These are phyloP conservation scores for Senecio squalidus DNA, from an alignment of 140 eudicot genomes.

Conservation along the genomic window DNA sequence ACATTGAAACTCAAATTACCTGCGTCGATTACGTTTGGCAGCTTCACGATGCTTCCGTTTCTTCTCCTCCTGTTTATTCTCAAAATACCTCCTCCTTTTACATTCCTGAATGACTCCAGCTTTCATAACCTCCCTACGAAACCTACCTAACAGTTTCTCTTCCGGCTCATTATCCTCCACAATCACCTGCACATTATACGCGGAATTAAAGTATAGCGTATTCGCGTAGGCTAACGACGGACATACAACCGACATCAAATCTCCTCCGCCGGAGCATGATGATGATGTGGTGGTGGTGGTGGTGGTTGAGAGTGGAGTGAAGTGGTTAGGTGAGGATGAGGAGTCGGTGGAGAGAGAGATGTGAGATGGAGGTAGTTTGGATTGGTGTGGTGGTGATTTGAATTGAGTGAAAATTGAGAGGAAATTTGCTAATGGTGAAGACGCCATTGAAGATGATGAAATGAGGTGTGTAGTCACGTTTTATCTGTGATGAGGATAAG, in stretches of 20 bases:
- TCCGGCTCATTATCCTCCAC: slow-evolving; percentile 85
- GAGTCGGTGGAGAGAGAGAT: slow-evolving; percentile 31
- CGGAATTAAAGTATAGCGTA: slow-evolving; percentile 56
- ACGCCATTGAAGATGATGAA: slow-evolving; percentile 32
- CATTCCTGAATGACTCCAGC: slow-evolving; percentile 83
- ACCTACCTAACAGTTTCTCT: slow-evolving; percentile 61
- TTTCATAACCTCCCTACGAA: slow-evolving; percentile 80
- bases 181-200: slow-evolving; percentile 75
- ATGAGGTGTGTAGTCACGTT: not conserved
- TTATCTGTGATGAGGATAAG: not conserved
- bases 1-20: too few species aligned
- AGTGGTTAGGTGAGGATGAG: slow-evolving; percentile 1
- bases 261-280: slow-evolving; percentile 27
- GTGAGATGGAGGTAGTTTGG: slow-evolving; percentile 33
- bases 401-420: slow-evolving; percentile 60
- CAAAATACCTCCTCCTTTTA: slow-evolving; percentile 61
- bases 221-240: slow-evolving; percentile 72
- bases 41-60: slow-evolving; percentile 86
- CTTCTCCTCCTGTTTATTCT: slow-evolving; percentile 69
- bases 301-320: slow-evolving; percentile 45
- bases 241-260: slow-evolving; percentile 60
- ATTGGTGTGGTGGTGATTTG: slow-evolving; percentile 37
- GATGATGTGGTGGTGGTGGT: slow-evolving; percentile 24
- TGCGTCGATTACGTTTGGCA: slow-evolving; percentile 81
- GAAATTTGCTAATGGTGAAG: slow-evolving; percentile 52